Evolutionary conservation across 2,329 filamentous ascomycete genomes (phyloP).

Genomic region (Cercospora zeae-maydis): DNA sequence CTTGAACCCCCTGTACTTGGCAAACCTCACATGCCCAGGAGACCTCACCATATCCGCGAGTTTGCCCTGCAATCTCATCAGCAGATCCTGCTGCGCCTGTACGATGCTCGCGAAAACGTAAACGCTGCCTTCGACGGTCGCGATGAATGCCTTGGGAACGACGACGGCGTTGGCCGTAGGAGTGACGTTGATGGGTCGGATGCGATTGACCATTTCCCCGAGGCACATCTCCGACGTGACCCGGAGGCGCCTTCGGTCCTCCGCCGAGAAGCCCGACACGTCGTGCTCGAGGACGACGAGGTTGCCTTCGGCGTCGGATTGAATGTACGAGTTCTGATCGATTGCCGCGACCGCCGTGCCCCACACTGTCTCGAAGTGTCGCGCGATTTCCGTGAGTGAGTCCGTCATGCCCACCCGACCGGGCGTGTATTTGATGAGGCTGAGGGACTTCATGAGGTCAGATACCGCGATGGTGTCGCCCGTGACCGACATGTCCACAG

Average conservation of each 20-base stretch:
- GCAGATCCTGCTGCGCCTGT: conserved; percentile 67
- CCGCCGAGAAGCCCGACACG: conserved; percentile 64
- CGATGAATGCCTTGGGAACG: conserved; percentile 79
- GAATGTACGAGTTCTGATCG: conserved; percentile 70
- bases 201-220: conserved; percentile 90
- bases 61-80: conserved; percentile 74
- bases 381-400: conserved; percentile 67
- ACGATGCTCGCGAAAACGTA: conserved; percentile 84
- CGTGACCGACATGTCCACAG: conserved; percentile 73
- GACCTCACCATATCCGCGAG: conserved; percentile 65
- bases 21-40: conserved; percentile 72
- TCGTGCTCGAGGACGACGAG: conserved; percentile 76
- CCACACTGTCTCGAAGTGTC: conserved; percentile 81
- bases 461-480: conserved; percentile 76
- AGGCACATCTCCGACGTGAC: conserved; percentile 78
- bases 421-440: conserved; percentile 67
- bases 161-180: conserved; percentile 64
- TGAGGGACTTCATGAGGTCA: conserved; percentile 90
- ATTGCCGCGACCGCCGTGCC: conserved; percentile 72
- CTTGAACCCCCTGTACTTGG: conserved; percentile 75
- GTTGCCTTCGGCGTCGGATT: conserved; percentile 85
- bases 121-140: conserved; percentile 85
- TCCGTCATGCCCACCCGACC: conserved; percentile 54
- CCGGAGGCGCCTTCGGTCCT: conserved; percentile 68
- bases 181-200: conserved; percentile 68